These are phyloP conservation scores for Xylariaceae sp. DNA, from an alignment of 2,329 filamentous ascomycete species.

Conservation along the genomic window DNA sequence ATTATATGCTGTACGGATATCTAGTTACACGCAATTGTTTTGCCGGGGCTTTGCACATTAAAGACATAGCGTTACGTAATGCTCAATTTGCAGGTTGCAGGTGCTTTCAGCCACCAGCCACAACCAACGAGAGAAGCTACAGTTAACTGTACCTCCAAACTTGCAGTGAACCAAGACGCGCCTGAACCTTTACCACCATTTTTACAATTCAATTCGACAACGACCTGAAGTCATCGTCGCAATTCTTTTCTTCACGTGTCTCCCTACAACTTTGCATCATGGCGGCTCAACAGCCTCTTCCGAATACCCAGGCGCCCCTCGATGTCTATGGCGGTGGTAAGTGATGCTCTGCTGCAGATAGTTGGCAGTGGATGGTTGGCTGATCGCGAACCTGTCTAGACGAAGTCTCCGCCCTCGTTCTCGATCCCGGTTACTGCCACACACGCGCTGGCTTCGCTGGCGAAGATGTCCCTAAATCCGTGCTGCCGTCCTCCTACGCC, in stretches of 20 bases:
- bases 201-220: background rate
- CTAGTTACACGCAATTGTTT: no score
- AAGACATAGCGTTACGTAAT: no score
- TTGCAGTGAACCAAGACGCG: background rate
- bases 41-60: no score
- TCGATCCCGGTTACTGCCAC: constrained; percentile 88
- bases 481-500: constrained; percentile 87
- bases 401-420: constrained; percentile 93
- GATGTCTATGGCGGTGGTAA: constrained; percentile 33
- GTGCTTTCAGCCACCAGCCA: no score
- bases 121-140: no score
- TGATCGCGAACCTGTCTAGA: constrained; percentile 47
- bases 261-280: constrained; percentile 14
- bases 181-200: constrained; percentile 9
- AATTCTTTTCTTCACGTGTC: background rate
- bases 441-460: constrained; percentile 94
- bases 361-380: constrained; percentile 10
- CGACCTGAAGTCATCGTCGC: background rate
- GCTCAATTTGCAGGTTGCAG: no score
- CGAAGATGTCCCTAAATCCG: constrained; percentile 92
- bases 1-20: no score
- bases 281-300: constrained; percentile 29
- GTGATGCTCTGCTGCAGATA: constrained; percentile 15
- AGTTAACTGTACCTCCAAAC: background rate
- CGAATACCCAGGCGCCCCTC: constrained; percentile 29